Evolutionary conservation across 495 filamentous ascomycete genomes (phyloP), one percentile per base, ranked within the genome.

Genomic region (Chlorociboria aeruginascens): DNA sequence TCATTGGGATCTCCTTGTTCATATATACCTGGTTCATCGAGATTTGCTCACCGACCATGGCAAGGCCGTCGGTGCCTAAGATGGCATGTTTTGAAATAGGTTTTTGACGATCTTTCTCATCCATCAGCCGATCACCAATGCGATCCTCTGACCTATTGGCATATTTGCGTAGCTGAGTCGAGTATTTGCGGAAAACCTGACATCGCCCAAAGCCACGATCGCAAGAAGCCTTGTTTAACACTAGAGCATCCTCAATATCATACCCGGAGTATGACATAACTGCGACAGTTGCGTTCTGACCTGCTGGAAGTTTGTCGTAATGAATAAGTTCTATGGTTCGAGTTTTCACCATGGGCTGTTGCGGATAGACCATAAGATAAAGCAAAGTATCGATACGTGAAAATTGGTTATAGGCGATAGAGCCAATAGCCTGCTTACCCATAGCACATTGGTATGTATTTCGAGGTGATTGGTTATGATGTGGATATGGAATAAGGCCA

Each of bases 361-460:
- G 92, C 2, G 92, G 92, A 59, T 99, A 99, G 13, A 97, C 90
- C 73, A 97, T 88, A 4, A 94, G 80, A 57, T 97, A 95, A 14
- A 97, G 78, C 29, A 97, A 74, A 3, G 89, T 95, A 59, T 99
- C 92, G 61, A 99, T 92, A 17, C 92, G 82, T 50, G 85, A 78
- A 68, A 95, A 94, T 63, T 97, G 93, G 58, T 99, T 99, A 52
- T 92, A 88, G 10, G 90, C 89, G 61, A 97, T 95, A 14, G 90
- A 87, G 42, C 92, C 92, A 62, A 99, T 96, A 13, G 92, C 92
- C 84, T 99, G 92, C 67, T 99, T 99, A 72, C 92, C 92, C 92
- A 99, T 99, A 65, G 92, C 92, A 64, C 93, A 96, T 69, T 98
- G 92, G 60, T 99, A 99, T 7, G 92, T 99, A 62, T 99, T 99